Base-by-base conservation (phyloP, 2,329 filamentous ascomycete species). In the Calonectria pseudoreteaudii region DNA sequence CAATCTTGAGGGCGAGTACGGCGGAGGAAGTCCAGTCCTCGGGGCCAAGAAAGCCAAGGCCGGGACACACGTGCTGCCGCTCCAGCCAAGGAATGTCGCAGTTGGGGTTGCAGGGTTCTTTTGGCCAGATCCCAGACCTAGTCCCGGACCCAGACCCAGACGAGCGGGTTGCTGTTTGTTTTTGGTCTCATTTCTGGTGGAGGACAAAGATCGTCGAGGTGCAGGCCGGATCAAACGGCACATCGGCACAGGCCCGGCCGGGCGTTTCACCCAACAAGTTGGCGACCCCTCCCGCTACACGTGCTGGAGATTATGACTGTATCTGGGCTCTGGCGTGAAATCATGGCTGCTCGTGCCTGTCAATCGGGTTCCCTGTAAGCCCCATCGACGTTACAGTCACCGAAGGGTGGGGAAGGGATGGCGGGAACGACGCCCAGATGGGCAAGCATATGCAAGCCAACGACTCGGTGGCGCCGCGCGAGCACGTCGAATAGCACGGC, bases 221-320 rank as follows among this genome's bases (percentile, higher is more conserved):
- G 31, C 28, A 20, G 64, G n/a, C 66, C 77, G 77, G 77, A 79
- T 79, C 53, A 73, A 52, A 70, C 77, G 77, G 77, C 77, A 79
- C 75, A 47, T 47, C 28, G 70, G 67, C 72, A 70, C 67, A 70
- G 44, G 34, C 56, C 67, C 67, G 65, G 65, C 44, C 69, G 31
- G 66, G 44, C 68, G 68, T 66, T 38, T 66, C 50, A 18, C 28
- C 28, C 34, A 68, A 30, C 28, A 41, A 41, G 41, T 10, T 23
- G 13, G 62, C 11, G 53, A 28, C n/a, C 47, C 18, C 34, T 44
- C 38, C 38, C 23, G n/a, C 31, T 23, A 65, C 77, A 79, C 77
- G 77, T 79, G 77, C 65, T 38, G 23, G 23, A 11, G 20, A 18
- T 36, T 31, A 41, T 18, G 16, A 30, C 38, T 71, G 70, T 44